These are phyloP conservation scores for Nevesoporus exiguus DNA, from an alignment of 768 basidiomycete species.

Conservation along the genomic window DNA sequence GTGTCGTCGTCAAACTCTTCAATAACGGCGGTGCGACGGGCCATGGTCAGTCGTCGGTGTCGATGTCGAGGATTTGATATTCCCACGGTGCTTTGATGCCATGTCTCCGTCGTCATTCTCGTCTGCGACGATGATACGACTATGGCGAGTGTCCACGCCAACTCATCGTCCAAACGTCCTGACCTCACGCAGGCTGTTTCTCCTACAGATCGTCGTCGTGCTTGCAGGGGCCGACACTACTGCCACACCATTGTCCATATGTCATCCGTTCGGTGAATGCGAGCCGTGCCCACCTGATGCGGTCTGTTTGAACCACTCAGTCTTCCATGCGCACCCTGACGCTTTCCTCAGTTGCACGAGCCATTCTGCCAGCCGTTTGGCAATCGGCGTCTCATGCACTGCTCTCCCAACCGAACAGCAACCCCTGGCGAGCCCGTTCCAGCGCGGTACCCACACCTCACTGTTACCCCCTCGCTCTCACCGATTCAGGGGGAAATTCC, in stretches of 20 bases:
- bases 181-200: slow-evolving; percentile 10
- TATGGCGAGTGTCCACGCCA: slow-evolving; percentile 5
- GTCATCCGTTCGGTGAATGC: slow-evolving; percentile 55
- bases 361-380: slow-evolving; percentile 97
- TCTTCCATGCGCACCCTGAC: slow-evolving; percentile 6
- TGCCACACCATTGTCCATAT: slow-evolving; percentile 27
- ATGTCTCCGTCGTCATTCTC: too few species aligned
- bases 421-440: slow-evolving; percentile 22
- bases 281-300: slow-evolving; percentile 61
- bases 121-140: slow-evolving; percentile 1
- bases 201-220: slow-evolving; percentile 9
- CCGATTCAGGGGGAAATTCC: slow-evolving; percentile 52
- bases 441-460: slow-evolving; percentile 10
- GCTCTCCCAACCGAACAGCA: slow-evolving; percentile 39
- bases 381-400: slow-evolving; percentile 87
- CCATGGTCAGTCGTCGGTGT: slow-evolving; percentile 45
- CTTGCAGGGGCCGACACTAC: slow-evolving; percentile 2
- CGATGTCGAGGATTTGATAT: slow-evolving; percentile 4
- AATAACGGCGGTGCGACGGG: slow-evolving; percentile 63
- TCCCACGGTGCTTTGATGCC: slow-evolving; percentile 25
- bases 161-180: neutral
- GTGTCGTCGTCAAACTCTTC: slow-evolving; percentile 94
- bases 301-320: slow-evolving; percentile 37
- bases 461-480: slow-evolving; percentile 9
- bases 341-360: slow-evolving; percentile 59